A percentile compares a stretch with the other conserved stretches of the same genome.
Evolutionary conservation across 148 eudicot species (phyloP).

Genomic region (Pharnaceum exiguum): DNA sequence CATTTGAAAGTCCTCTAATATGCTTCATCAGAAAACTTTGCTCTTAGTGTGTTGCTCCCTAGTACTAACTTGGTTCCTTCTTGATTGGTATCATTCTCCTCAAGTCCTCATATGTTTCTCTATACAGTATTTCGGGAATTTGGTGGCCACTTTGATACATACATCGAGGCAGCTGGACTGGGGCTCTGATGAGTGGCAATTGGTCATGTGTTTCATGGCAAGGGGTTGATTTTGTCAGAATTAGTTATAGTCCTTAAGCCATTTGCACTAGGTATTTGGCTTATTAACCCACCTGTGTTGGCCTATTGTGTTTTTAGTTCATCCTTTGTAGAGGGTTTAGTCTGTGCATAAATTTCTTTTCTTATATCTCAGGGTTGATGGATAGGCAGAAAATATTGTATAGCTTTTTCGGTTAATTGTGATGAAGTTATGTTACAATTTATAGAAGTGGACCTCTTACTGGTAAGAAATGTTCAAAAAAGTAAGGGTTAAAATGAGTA

Average conservation of each 20-base stretch:
- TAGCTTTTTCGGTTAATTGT: not conserved
- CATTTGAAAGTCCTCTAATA: too few species aligned
- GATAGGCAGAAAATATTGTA: not conserved
- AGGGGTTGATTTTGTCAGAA: conserved; percentile 61
- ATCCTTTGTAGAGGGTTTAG: conserved; percentile 83
- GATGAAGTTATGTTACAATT: not conserved
- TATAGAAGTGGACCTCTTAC: not conserved
- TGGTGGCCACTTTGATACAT: conserved; percentile 93
- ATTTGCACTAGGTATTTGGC: conserved; percentile 26
- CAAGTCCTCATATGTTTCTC: conserved; percentile 17
- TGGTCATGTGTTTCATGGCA: conserved; percentile 89
- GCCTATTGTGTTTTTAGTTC: conserved; percentile 98
- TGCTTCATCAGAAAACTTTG: too few species aligned
- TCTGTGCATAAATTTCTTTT: not conserved
- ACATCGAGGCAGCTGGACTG: conserved; percentile 93
- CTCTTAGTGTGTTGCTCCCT: too few species aligned
- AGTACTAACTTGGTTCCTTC: too few species aligned
- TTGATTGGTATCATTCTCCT: too few species aligned
- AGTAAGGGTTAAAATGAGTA: not conserved
- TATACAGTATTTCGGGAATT: conserved; percentile 90
- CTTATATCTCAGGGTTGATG: not conserved
- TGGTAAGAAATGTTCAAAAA: not conserved
- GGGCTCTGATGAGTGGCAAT: conserved; percentile 69
- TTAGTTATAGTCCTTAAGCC: conserved; percentile 47
- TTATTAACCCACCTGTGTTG: conserved; percentile 85